Conservation (phyloP, 225 moss, liverwort and hornwort species). For the Rhytidiadelphus loreus region DNA sequence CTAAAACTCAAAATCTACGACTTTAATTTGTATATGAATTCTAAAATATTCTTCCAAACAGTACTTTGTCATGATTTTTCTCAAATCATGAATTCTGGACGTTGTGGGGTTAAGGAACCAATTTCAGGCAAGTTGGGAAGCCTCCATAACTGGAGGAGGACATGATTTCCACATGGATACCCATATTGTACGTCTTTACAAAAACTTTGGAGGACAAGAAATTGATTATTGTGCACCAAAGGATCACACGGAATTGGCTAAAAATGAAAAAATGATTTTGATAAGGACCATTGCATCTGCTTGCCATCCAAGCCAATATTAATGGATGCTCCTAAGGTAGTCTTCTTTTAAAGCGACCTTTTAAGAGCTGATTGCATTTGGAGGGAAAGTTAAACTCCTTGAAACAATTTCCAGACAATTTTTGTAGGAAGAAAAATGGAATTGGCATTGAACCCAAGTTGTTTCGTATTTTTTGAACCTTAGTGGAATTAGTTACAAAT, state of each 20-base stretch:
- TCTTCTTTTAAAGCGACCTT: not conserved
- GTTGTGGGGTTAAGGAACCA: not conserved
- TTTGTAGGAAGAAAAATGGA: too few species aligned
- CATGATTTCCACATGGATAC: not conserved
- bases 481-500: not conserved
- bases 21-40: too few species aligned
- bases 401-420: too few species aligned
- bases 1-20: too few species aligned
- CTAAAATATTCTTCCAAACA: too few species aligned
- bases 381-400: too few species aligned
- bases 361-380: too few species aligned
- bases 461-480: not conserved
- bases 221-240: not conserved
- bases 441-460: too few species aligned
- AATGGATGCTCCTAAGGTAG: not conserved
- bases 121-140: not conserved
- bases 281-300: not conserved
- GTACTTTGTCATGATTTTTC: too few species aligned
- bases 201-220: not conserved
- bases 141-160: not conserved
- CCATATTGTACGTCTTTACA: not conserved
- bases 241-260: not conserved
- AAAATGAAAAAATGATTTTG: too few species aligned
- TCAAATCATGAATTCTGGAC: too few species aligned
- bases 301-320: not conserved